Base-by-base conservation (phyloP, 2,329 filamentous ascomycete species). In the Lachnellula occidentalis region DNA sequence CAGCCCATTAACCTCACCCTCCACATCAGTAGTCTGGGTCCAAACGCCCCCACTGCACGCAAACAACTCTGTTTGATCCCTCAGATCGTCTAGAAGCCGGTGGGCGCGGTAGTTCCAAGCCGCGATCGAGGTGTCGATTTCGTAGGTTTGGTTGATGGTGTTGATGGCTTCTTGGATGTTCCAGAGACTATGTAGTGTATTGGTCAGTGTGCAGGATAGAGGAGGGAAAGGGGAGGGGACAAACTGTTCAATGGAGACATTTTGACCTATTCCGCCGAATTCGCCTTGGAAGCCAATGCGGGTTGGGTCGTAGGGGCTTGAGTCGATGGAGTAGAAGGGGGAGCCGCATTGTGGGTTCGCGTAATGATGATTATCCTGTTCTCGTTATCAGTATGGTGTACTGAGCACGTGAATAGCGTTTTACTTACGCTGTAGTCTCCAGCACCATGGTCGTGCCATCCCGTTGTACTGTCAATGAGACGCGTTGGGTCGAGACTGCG, bases 11-110 rank as follows among this genome's bases (percentile, higher is more conserved):
- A 89, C 82, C 66, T 89, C 86, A 4, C 85, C 86, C 66, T 89
- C 86, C 0, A 89, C 86, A 61, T 89, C 86, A 0, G 83, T 87
- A 0, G 85, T 89, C 72, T 89, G 86, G 1, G 86, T 89, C 78
- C 84, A 89, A 0, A 89, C 78, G 11, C 79, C 86, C 0, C 81
- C 86, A 34, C 80, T 86, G 70, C 86, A 89, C 2, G 58, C 46
- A 36, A 55, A 60, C 0, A 80, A 75, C 55, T 80, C 74, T 12
- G 75, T 68, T 56, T 81, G 78, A 2, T 76, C 74, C 12, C 66
- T 63, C 2, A 81, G 67, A 55, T 81, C 76, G 3, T 49, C 60
- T 2, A 80, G 70, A 2, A 81, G 66, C 14, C 77, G 61, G 42
- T 83, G 77, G 0, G 80, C 78, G 48, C 86, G 82, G 66, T 85